Evolutionary conservation across 352 stramenopile species (phyloP).

Genomic region (Globisporangium parvum): DNA sequence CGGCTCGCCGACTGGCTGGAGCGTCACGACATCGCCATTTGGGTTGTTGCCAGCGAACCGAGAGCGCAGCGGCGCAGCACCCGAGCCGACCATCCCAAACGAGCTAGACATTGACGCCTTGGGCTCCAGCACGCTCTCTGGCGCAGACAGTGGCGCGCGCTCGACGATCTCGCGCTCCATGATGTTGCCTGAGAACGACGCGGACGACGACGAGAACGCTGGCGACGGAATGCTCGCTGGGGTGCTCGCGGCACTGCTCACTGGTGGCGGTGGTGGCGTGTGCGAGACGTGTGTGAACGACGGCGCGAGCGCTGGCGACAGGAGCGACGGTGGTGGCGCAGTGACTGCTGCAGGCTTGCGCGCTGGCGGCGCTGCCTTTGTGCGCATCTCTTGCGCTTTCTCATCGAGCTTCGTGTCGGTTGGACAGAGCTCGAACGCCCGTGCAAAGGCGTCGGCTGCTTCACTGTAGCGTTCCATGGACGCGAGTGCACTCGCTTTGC

Average conservation of each 20-base stretch:
- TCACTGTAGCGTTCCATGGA: constrained; percentile 58
- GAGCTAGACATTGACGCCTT: constrained; percentile 6
- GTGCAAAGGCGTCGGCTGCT: constrained; percentile 60
- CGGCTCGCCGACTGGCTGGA: constrained; percentile 71
- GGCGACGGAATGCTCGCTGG: constrained; percentile 9
- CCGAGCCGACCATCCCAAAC: constrained; percentile 5
- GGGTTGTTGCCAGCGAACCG: constrained; percentile 67
- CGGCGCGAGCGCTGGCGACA: neutral
- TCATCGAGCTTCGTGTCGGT: constrained; percentile 56
- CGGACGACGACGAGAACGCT: constrained; percentile 23
- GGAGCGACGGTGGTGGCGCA: neutral
- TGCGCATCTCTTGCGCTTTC: constrained; percentile 64
- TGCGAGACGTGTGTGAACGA: constrained; percentile 13
- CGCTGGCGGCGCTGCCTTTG: constrained; percentile 12
- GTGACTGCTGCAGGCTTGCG: constrained; percentile 11
- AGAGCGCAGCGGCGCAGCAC: constrained; percentile 24
- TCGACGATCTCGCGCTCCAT: constrained; percentile 55
- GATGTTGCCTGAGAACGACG: constrained; percentile 68
- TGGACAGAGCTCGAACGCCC: constrained; percentile 59
- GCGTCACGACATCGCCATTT: constrained; percentile 54
- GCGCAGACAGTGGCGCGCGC: neutral
- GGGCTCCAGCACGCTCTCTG: neutral
- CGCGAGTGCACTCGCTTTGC: constrained; percentile 57
- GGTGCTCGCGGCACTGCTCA: neutral
- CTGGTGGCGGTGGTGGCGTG: neutral